phyloP scores from a whole-genome alignment of 1,284 basidiomycete genomes.

The Stygiomarasmius scandens region DNA sequence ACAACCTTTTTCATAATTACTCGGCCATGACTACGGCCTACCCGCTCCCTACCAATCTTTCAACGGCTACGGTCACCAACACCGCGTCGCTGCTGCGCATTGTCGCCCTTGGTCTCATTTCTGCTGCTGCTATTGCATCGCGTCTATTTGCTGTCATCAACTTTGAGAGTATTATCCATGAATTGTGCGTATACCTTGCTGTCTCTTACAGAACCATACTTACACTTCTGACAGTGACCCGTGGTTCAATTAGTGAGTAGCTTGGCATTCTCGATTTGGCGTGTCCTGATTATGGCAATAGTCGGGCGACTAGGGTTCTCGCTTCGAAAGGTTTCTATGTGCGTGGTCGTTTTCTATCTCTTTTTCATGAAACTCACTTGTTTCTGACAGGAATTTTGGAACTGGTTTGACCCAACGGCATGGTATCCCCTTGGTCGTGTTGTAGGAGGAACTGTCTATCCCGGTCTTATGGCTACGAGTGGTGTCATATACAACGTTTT shows the following conservation, averaged over 20 bases:
- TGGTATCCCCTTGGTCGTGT: constrained; percentile 99
- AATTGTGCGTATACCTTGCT: constrained; percentile 72
- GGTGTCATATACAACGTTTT: constrained; percentile 95
- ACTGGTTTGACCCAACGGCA: constrained; percentile 99
- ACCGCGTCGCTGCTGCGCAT: constrained; percentile 85
- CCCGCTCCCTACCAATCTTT: constrained; percentile 67
- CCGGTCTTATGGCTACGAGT: constrained; percentile 96
- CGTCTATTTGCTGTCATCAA: constrained; percentile 97
- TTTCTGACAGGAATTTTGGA: constrained; percentile 90
- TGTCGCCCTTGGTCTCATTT: constrained; percentile 85
- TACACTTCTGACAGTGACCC: constrained; percentile 70
- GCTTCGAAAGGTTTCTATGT: constrained; percentile 95
- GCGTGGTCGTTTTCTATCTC: constrained; percentile 33
- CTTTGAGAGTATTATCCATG: constrained; percentile 99
- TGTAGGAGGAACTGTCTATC: constrained; percentile 98
- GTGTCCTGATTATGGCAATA: constrained; percentile 35
- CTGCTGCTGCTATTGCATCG: constrained; percentile 92
- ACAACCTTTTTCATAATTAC: neutral
- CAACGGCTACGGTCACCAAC: constrained; percentile 77
- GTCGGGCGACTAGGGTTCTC: constrained; percentile 88
- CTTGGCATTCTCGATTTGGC: neutral
- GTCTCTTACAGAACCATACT: constrained; percentile 15
- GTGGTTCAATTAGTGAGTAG: constrained; percentile 94
- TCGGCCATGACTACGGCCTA: constrained; percentile 67
- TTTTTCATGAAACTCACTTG: constrained; percentile 13